Base-by-base conservation (phyloP, 352 stramenopile species). In the Paralagenidium karlingii region DNA sequence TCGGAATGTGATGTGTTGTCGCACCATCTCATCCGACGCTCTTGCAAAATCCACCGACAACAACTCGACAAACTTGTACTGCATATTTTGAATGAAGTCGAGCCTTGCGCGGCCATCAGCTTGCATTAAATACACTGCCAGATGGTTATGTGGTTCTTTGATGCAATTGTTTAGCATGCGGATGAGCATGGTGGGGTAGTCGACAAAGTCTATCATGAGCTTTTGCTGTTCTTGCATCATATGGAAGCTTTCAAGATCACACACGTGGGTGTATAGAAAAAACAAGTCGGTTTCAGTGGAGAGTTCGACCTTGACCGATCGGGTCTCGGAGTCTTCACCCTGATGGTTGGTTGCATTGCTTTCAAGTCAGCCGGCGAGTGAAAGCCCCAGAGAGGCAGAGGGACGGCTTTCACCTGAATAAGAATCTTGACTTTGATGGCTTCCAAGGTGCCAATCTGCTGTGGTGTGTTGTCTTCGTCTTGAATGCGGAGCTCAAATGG, bases 41-140 rank as follows among this genome's bases (percentile, higher is more conserved):
- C 87, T 74, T 47, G 82, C 64, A 41, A 96, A 97, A 34, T 94
- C 73, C 13, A 94, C 75, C 0, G 77, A 94, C 11, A 97, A 69
- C 8, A 97, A 57, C 62, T 97, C 89, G 24, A 97, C 82, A 53
- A 97, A 97, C 43, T 96, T 97, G 76, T 96, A 97, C 63, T 96
- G 83, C 88, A 97, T 96, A 50, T 97, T 97, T 60, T 95, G 82
- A 46, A 97, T 97, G 45, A 97, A 95, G 43, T 97, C 88, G 8
- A 97, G 62, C 2, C 87, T 70, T 13, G 82, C 82, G 34, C 82
- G 78, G n/a, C 80, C 77, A 37, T 96, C 87, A 1, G 74, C 70
- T 39, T 95, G 74, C 79, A 97, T 94, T 20, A 96, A 58, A 45
- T 96, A 96, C 13, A 96, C 83, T 19, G 86, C 84, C 31, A 97